Evolutionary conservation across 257 asterid genomes (phyloP).

Genomic region (Asclepias syriaca): DNA sequence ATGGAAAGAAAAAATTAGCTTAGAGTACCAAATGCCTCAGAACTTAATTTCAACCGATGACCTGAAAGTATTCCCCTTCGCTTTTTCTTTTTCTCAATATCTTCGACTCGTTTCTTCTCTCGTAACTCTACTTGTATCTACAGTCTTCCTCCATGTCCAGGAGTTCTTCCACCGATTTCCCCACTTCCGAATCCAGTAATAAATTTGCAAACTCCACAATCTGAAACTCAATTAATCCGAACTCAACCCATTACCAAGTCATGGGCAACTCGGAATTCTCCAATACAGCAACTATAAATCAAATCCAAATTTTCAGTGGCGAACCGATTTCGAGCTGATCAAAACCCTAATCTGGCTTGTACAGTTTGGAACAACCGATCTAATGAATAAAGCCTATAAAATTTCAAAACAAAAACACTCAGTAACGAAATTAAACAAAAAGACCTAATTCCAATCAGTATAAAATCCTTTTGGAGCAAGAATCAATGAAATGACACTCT

Average conservation of each 20-base stretch:
- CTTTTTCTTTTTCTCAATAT: slow-evolving; percentile 4
- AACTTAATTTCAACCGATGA: not conserved
- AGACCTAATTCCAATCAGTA: not conserved
- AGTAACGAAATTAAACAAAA: slow-evolving; percentile 8
- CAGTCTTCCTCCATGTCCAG: slow-evolving; percentile 33
- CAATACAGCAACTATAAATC: not conserved
- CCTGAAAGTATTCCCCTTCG: not conserved
- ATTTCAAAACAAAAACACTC: slow-evolving; percentile 13
- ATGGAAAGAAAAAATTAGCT: not conserved
- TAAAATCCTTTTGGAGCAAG: not conserved
- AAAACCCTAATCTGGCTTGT: slow-evolving; percentile 20
- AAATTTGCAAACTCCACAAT: slow-evolving; percentile 15
- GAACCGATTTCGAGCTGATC: slow-evolving; percentile 15
- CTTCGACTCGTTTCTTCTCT: slow-evolving; percentile 1
- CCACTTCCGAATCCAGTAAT: slow-evolving; percentile 11
- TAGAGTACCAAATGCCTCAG: not conserved
- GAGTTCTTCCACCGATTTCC: not conserved
- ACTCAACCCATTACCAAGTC: slow-evolving; percentile 3
- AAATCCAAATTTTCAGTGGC: slow-evolving; percentile 14
- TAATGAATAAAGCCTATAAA: slow-evolving; percentile 12
- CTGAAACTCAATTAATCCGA: slow-evolving; percentile 1
- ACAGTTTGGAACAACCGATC: slow-evolving; percentile 13
- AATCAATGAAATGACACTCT: not conserved
- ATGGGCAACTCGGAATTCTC: slow-evolving; percentile 2
- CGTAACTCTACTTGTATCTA: slow-evolving; percentile 18